phyloP scores from a whole-genome alignment of 1,139 yeast species.

The Blastobotrys niveus region DNA sequence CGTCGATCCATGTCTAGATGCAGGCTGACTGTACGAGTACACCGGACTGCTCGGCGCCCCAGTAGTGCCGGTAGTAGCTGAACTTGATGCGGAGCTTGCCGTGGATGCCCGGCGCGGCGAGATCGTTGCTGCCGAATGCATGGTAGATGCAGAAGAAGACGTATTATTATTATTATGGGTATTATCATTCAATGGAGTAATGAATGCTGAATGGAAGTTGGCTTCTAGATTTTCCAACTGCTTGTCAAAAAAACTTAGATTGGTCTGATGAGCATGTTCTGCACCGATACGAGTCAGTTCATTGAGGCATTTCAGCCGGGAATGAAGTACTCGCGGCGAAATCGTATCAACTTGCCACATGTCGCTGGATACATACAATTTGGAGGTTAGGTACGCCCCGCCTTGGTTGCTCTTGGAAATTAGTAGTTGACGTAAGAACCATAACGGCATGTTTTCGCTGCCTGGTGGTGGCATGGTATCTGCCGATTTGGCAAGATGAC shows the following conservation, averaged over 20 bases:
- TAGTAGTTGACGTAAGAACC: slow-evolving; percentile 26
- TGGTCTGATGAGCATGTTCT: slow-evolving; percentile 12
- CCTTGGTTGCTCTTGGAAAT: slow-evolving; percentile 20
- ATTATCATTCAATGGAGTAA: slow-evolving; percentile 13
- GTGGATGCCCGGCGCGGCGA: slow-evolving; percentile 5
- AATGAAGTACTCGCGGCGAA: slow-evolving; percentile 19
- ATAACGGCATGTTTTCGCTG: slow-evolving; percentile 17
- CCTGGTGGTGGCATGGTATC: slow-evolving; percentile 3
- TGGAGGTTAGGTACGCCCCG: slow-evolving; percentile 23
- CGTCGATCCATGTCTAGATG: slow-evolving; percentile 3
- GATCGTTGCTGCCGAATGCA: not conserved
- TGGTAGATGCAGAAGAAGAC: too few species aligned
- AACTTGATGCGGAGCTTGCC: not conserved
- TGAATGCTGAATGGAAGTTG: slow-evolving; percentile 21
- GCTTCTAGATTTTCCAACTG: slow-evolving; percentile 17
- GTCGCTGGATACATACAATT: slow-evolving; percentile 22
- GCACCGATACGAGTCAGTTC: slow-evolving; percentile 21
- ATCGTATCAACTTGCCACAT: slow-evolving; percentile 22
- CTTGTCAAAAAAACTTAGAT: slow-evolving; percentile 6
- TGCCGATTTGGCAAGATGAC: slow-evolving; percentile 3
- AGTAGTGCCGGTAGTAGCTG: not conserved
- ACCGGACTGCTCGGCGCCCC: slow-evolving; percentile 4
- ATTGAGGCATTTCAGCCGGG: slow-evolving; percentile 22
- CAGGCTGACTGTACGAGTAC: slow-evolving; percentile 2
- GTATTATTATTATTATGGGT: not conserved